phyloP scores from a whole-genome alignment of 176 grass and related monocot genomes.

The Coix lacrymajobi region DNA sequence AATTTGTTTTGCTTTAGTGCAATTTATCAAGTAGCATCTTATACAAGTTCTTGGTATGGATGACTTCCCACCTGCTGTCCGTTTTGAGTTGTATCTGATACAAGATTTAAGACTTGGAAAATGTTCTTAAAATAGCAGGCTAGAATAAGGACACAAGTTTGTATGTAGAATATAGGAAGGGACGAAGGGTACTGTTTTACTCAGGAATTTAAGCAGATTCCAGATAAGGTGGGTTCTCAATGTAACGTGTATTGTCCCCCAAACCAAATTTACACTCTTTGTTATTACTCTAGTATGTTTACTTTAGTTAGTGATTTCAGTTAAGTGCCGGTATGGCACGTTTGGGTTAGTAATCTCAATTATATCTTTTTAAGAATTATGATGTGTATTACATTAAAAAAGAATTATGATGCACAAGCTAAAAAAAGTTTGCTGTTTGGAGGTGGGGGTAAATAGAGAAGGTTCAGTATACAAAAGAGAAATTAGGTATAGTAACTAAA shows the following conservation, averaged over 20 bases:
- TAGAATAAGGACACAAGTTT: not conserved
- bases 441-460: not conserved
- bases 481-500: not conserved
- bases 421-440: not conserved
- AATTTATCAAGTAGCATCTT: not conserved
- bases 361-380: not conserved
- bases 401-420: not conserved
- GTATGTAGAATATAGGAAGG: slow-evolving; percentile 12
- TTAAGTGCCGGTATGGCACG: not conserved
- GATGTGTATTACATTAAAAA: too few relatives aligned
- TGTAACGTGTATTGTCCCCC: not conserved
- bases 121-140: not conserved
- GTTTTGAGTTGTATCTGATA: not conserved
- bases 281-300: not conserved
- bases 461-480: not conserved
- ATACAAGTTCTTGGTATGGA: not conserved
- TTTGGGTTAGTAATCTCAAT: not conserved
- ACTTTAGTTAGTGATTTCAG: not conserved
- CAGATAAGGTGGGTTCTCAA: not conserved
- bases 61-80: not conserved
- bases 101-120: slow-evolving; percentile 2
- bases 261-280: not conserved
- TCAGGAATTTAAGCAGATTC: not conserved
- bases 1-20: not conserved
- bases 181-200: not conserved